Conservation (phyloP, 257 asterid species). For the Solanum chmielewskii region DNA sequence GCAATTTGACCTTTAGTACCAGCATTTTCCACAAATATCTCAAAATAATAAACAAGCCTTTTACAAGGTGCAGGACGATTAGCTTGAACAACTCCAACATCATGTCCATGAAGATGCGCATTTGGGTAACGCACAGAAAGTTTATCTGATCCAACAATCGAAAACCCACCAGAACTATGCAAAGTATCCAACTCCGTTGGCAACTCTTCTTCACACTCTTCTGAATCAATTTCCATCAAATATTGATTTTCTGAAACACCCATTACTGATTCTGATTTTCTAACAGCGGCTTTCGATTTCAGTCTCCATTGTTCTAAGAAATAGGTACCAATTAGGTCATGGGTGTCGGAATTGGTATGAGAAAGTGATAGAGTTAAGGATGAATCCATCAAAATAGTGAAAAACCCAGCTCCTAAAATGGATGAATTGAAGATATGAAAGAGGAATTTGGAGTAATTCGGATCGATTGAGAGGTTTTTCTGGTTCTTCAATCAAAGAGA, state of each 20-base stretch:
- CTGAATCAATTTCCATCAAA: background rate
- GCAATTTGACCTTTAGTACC: constrained; percentile 82
- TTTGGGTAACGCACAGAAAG: constrained; percentile 58
- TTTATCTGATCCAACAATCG: constrained; percentile 71
- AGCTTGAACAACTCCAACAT: constrained; percentile 90
- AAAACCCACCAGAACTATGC: constrained; percentile 69
- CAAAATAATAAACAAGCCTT: constrained; percentile 70
- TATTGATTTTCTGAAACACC: constrained; percentile 5
- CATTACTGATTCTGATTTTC: constrained; percentile 14
- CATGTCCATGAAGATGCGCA: constrained; percentile 62
- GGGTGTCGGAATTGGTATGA: background rate
- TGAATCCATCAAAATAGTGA: background rate
- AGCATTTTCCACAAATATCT: constrained; percentile 63
- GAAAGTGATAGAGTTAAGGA: background rate
- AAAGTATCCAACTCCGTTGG: constrained; percentile 75
- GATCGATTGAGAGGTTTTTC: background rate
- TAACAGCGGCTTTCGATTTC: constrained; percentile 35
- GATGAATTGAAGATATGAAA: background rate
- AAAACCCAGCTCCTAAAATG: background rate
- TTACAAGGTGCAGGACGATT: constrained; percentile 71
- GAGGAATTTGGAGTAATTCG: background rate
- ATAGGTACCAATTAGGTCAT: constrained; percentile 54
- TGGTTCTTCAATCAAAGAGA: background rate
- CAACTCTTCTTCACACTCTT: constrained; percentile 27
- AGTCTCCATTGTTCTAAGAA: constrained; percentile 65